Evolutionary conservation across 345 rosid species (phyloP).

Genomic region (Psidium friedrichsthalianum): DNA sequence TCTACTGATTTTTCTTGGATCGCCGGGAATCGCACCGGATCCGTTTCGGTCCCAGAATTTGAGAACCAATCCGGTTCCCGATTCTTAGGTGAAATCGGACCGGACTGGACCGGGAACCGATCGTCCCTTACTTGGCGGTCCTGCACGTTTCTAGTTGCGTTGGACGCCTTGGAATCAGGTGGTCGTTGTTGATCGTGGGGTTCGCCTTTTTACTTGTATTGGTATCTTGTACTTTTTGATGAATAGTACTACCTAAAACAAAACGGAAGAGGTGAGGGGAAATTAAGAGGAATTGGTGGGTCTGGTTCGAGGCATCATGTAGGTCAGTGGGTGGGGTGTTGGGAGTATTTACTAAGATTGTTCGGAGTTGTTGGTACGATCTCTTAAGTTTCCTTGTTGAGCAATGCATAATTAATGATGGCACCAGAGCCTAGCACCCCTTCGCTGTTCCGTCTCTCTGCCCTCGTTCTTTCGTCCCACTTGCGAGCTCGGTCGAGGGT

Average conservation of each 20-base stretch:
- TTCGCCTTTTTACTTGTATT: neutral
- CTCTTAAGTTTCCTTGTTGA: neutral
- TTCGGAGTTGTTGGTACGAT: neutral
- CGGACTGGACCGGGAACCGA: too few species aligned
- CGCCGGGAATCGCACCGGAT: too few species aligned
- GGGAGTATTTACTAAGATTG: neutral
- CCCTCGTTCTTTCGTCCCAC: neutral
- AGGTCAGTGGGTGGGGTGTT: neutral
- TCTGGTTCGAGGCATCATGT: neutral
- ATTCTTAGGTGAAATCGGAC: too few species aligned
- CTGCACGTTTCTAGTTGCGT: too few species aligned
- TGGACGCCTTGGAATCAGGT: too few species aligned
- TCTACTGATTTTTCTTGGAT: too few species aligned
- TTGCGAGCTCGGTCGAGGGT: neutral
- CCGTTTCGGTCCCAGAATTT: too few species aligned
- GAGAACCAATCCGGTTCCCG: too few species aligned
- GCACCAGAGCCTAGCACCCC: neutral
- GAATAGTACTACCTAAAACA: neutral
- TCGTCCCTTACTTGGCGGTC: too few species aligned
- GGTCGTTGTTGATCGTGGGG: too few species aligned
- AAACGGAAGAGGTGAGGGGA: neutral
- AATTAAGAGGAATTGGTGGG: neutral
- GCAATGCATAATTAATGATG: neutral
- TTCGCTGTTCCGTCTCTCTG: rapidly evolving
- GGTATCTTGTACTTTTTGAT: neutral